These are phyloP conservation scores for Tetradesmus obliquus DNA, from an alignment of 139 green algal species.

Conservation along the genomic window DNA sequence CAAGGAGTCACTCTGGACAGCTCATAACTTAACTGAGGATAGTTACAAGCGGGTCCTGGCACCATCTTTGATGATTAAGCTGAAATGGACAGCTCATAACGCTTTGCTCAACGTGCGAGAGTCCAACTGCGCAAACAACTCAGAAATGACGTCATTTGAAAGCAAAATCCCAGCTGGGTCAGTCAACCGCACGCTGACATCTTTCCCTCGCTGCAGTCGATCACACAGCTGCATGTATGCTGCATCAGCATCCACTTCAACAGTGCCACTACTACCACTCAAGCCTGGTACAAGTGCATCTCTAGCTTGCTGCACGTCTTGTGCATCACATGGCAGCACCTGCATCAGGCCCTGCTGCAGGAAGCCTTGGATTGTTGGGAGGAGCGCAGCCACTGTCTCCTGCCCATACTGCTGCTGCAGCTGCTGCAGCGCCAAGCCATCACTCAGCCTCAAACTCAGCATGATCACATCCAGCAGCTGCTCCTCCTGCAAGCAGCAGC, in stretches of 20 bases:
- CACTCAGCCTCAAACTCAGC: conserved; percentile 80
- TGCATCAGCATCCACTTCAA: not conserved
- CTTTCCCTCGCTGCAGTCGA: not conserved
- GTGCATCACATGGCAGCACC: not conserved
- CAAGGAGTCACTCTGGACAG: not conserved
- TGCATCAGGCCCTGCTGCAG: conserved; percentile 45
- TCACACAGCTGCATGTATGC: not conserved
- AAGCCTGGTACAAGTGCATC: not conserved
- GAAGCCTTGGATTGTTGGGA: conserved; percentile 53
- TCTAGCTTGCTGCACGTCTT: not conserved
- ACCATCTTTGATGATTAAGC: no score
- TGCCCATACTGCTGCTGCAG: conserved; percentile 61
- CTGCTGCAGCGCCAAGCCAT: conserved; percentile 77
- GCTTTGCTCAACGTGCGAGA: not conserved
- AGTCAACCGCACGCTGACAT: conserved; percentile 36
- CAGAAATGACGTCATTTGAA: conserved; percentile 88
- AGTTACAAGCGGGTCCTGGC: no score
- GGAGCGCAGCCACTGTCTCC: conserved; percentile 19
- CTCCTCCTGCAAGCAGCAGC: conserved; percentile 62
- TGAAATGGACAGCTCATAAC: no score
- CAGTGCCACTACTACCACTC: not conserved
- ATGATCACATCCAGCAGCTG: conserved; percentile 87
- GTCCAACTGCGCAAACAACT: conserved; percentile 73
- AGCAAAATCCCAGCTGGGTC: conserved; percentile 90
- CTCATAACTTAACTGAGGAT: not conserved